phyloP scores from a whole-genome alignment of 805 yeast species.

The Barnettozyma vustinii region DNA sequence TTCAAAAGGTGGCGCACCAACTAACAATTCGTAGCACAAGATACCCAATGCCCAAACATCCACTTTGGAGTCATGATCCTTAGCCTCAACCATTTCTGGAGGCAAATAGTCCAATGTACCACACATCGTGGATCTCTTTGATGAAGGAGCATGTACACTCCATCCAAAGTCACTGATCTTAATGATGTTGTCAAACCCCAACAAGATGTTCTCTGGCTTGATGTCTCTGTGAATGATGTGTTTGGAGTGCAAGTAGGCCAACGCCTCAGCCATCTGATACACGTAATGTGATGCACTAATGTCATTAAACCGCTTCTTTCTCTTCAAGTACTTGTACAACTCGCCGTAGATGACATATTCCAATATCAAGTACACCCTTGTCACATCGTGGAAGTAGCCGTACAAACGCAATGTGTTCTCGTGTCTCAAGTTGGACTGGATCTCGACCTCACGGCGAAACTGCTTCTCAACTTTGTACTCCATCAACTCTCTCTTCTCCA shows the following conservation, averaged over 20 bases:
- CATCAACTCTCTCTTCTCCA: constrained; percentile 77
- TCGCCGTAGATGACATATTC: constrained; percentile 89
- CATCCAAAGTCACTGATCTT: constrained; percentile 95
- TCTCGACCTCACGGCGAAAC: constrained; percentile 85
- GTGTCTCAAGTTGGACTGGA: constrained; percentile 76
- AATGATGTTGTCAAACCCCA: constrained; percentile 69
- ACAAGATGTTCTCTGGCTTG: constrained; percentile 86
- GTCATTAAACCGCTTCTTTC: constrained; percentile 67
- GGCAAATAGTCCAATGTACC: constrained; percentile 94
- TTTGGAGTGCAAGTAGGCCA: constrained; percentile 70
- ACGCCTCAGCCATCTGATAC: constrained; percentile 76
- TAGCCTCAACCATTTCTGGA: constrained; percentile 89
- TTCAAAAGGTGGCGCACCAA: constrained; percentile 91
- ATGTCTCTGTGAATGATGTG: constrained; percentile 87
- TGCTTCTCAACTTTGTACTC: constrained; percentile 77
- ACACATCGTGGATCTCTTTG: constrained; percentile 75
- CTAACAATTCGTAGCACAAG: constrained; percentile 75
- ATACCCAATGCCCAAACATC: constrained; percentile 95
- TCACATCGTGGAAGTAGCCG: constrained; percentile 79
- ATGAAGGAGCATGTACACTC: constrained; percentile 66
- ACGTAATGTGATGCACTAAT: constrained; percentile 72
- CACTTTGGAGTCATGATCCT: constrained; percentile 69
- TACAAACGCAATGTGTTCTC: constrained; percentile 74
- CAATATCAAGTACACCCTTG: constrained; percentile 74
- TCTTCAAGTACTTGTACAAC: constrained; percentile 64